Conservation (phyloP, 169 alveolate genomes). For the Sarcocystis neurona region DNA sequence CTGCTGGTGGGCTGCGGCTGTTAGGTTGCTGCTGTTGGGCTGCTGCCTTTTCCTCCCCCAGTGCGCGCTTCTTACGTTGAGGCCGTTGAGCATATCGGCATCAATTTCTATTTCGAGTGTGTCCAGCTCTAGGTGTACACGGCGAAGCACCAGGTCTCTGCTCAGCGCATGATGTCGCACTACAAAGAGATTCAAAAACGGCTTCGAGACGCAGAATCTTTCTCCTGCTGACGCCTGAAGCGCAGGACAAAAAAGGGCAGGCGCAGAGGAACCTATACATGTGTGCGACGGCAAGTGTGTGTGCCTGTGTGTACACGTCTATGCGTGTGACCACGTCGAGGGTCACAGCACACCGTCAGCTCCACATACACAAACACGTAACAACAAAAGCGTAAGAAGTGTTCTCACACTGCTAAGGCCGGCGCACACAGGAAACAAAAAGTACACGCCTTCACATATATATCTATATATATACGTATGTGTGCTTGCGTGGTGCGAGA, state of each 20-base stretch:
- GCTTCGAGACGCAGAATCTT: slow-evolving; percentile 51
- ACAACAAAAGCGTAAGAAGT: no score
- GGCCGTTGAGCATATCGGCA: slow-evolving; percentile 67
- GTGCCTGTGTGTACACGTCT: not conserved
- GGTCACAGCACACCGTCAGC: no score
- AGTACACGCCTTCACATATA: not conserved
- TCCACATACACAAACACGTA: not conserved
- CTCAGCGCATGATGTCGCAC: slow-evolving; percentile 80
- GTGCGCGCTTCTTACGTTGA: slow-evolving; percentile 39
- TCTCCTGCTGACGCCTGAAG: not conserved
- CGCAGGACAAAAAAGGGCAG: not conserved
- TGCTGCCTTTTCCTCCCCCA: not conserved
- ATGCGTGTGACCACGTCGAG: no score
- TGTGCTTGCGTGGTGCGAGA: not conserved
- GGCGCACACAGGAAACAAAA: not conserved
- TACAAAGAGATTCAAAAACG: slow-evolving; percentile 77
- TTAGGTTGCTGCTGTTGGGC: no score
- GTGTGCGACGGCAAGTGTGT: not conserved
- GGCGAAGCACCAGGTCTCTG: slow-evolving; percentile 77
- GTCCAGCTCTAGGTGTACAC: slow-evolving; percentile 77
- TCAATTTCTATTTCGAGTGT: slow-evolving; percentile 80
- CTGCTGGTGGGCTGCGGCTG: no score
- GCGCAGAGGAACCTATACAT: not conserved
- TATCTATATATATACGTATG: not conserved
- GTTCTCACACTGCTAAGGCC: not conserved